These are phyloP conservation scores for Ophiostoma sp. DNA, from an alignment of 2,329 filamentous ascomycete species.

Conservation along the genomic window DNA sequence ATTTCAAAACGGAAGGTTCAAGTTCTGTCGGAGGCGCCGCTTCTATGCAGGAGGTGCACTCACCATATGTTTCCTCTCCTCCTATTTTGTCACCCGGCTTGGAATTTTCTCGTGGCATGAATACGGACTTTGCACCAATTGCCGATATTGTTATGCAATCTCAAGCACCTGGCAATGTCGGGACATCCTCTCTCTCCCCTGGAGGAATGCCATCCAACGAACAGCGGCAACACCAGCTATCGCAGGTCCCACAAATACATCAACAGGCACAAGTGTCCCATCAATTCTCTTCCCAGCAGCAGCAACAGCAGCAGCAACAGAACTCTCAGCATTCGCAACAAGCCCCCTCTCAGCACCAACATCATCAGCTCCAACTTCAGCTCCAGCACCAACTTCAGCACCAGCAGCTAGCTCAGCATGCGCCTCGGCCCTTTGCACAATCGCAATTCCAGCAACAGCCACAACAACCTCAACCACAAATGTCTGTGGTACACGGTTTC, in stretches of 20 bases:
- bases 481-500: slow-evolving; percentile 39
- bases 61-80: slow-evolving; percentile 55
- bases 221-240: slow-evolving; percentile 21
- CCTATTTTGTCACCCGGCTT: slow-evolving; percentile 54
- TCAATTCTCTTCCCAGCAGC: slow-evolving; percentile 31
- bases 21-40: slow-evolving; percentile 38
- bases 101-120: slow-evolving; percentile 49
- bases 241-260: slow-evolving; percentile 31
- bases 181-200: neutral
- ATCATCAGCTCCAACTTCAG: slow-evolving; percentile 21
- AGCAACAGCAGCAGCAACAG: slow-evolving; percentile 18
- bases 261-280: slow-evolving; percentile 19
- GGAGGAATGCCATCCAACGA: neutral
- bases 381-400: slow-evolving; percentile 34
- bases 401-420: neutral
- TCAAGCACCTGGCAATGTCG: slow-evolving; percentile 43
- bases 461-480: slow-evolving; percentile 37
- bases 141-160: slow-evolving; percentile 57
- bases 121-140: slow-evolving; percentile 49
- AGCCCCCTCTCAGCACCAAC: slow-evolving; percentile 19
- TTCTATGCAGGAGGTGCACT: slow-evolving; percentile 47
- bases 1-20: slow-evolving; percentile 50
- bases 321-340: slow-evolving; percentile 12
- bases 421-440: neutral
- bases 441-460: neutral